phyloP scores from a whole-genome alignment of 164 flowering plant species.

The Sextonia rubra region DNA sequence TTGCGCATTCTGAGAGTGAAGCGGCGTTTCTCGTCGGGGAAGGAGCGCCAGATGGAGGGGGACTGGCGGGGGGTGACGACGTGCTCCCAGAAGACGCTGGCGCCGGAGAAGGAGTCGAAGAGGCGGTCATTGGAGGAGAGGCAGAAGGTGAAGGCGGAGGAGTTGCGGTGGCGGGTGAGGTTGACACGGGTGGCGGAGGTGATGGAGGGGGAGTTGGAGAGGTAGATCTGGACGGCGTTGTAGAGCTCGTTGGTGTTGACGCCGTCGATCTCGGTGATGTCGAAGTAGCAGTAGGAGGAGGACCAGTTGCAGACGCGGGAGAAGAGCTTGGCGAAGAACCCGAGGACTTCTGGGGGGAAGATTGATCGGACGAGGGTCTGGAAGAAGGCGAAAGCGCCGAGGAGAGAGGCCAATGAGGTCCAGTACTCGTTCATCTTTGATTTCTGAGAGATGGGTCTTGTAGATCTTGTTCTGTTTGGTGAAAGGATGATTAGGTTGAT shows the following conservation, averaged over 20 bases:
- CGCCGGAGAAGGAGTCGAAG: slow-evolving; percentile 52
- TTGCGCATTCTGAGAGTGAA: slow-evolving; percentile 64
- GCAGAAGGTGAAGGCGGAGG: slow-evolving; percentile 53
- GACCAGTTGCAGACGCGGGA: slow-evolving; percentile 41
- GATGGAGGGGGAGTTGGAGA: slow-evolving; percentile 49
- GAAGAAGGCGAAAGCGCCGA: slow-evolving; percentile 75
- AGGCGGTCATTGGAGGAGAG: slow-evolving; percentile 60
- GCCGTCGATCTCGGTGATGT: slow-evolving; percentile 88
- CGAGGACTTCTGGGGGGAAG: slow-evolving; percentile 77
- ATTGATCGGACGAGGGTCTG: slow-evolving; percentile 53
- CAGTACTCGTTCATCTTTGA: slow-evolving; percentile 59
- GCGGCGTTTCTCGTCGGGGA: slow-evolving; percentile 75
- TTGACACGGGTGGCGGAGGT: slow-evolving; percentile 40
- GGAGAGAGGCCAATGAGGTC: slow-evolving; percentile 63
- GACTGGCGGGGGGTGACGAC: slow-evolving; percentile 56
- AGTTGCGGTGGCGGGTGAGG: slow-evolving; percentile 65
- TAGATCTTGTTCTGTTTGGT: background rate
- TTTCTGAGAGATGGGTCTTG: background rate
- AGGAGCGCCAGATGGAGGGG: slow-evolving; percentile 62
- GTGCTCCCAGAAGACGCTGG: slow-evolving; percentile 66
- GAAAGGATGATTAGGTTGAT: background rate
- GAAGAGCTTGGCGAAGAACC: slow-evolving; percentile 41
- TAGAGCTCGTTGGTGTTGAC: slow-evolving; percentile 91
- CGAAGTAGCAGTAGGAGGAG: slow-evolving; percentile 79
- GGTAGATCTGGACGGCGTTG: slow-evolving; percentile 78